Evolutionary conservation across 2,329 filamentous ascomycete species (phyloP).

Genomic region (Talaromyces sp.): DNA sequence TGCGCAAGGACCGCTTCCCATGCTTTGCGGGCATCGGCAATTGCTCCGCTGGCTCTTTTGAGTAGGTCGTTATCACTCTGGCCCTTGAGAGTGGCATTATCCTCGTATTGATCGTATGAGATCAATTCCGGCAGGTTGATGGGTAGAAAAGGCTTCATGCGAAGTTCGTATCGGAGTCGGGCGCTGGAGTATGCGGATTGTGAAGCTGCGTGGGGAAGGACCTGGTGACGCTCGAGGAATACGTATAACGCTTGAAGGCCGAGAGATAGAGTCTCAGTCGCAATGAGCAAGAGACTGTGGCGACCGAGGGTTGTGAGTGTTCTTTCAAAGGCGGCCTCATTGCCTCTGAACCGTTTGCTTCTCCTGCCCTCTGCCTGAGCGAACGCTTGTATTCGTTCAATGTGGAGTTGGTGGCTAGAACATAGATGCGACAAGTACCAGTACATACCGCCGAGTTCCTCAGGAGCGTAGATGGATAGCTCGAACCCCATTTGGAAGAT

Average conservation of each 20-base stretch:
- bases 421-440: constrained; percentile 79
- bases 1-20: constrained; percentile 45
- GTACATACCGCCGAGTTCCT: constrained; percentile 87
- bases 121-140: constrained; percentile 69
- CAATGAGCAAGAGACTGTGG: constrained; percentile 64
- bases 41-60: constrained; percentile 41
- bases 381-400: constrained; percentile 71
- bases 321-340: constrained; percentile 36
- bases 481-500: constrained; percentile 93
- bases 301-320: constrained; percentile 57
- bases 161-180: constrained; percentile 71
- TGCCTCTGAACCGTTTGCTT: constrained; percentile 25
- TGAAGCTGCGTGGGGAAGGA: constrained; percentile 51
- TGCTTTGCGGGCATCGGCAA: constrained; percentile 42
- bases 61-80: constrained; percentile 44
- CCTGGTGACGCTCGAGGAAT: constrained; percentile 58
- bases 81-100: constrained; percentile 42
- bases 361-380: constrained; percentile 42
- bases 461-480: constrained; percentile 79
- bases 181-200: constrained; percentile 64
- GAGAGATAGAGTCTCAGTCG: constrained; percentile 56
- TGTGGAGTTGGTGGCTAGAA: constrained; percentile 65
- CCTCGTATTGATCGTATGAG: constrained; percentile 60
- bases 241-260: constrained; percentile 62
- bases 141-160: constrained; percentile 78